Conservation (phyloP, 2,329 filamentous ascomycete genomes). For the Zymoseptoria passerinii region DNA sequence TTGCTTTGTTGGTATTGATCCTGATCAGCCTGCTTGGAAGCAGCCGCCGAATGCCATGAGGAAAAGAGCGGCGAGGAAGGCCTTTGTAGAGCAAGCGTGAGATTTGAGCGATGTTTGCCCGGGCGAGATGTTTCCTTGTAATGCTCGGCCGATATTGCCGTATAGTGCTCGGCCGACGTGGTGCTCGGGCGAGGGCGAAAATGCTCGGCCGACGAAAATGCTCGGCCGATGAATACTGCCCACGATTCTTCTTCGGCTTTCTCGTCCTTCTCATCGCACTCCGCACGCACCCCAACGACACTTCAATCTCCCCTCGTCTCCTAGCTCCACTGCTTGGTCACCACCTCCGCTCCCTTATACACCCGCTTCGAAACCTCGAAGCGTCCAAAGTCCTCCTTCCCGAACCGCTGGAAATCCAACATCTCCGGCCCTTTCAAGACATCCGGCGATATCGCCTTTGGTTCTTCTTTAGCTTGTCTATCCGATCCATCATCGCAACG, state of each 20-base stretch:
- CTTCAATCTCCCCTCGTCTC: neutral
- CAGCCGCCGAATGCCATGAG: constrained; percentile 10
- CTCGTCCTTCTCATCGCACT: no score
- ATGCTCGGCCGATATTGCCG: no score
- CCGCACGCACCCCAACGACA: no score
- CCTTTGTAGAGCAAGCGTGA: neutral
- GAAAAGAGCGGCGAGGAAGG: neutral
- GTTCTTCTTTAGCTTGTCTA: neutral
- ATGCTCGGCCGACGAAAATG: no score
- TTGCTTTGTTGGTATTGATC: constrained; percentile 26
- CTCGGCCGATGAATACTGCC: no score
- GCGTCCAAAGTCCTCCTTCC: neutral
- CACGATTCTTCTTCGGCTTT: no score
- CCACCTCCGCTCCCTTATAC: neutral
- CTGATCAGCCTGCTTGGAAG: constrained; percentile 17
- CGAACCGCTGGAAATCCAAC: neutral
- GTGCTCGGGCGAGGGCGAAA: no score
- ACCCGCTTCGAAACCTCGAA: neutral
- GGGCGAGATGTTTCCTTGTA: no score
- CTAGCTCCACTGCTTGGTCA: neutral
- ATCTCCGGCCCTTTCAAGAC: neutral
- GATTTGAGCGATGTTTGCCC: no score
- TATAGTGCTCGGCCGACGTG: no score
- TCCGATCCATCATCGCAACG: neutral
- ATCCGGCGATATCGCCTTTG: neutral